Evolutionary conservation across 176 grass and related monocot species (phyloP).

Genomic region (Avena sativa): DNA sequence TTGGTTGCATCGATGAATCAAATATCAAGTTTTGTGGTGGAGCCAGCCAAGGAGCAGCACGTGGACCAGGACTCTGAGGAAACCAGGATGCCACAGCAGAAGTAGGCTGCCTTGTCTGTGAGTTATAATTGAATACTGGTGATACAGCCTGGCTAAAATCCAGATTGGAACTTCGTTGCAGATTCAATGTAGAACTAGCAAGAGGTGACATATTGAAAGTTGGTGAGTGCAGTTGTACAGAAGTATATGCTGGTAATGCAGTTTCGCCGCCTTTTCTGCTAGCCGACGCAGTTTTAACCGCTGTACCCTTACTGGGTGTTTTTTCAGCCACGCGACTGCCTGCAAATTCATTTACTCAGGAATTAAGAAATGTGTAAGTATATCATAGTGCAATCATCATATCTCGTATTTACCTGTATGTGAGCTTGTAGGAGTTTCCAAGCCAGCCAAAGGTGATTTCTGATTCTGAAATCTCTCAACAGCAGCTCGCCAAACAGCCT

Average conservation of each 20-base stretch:
- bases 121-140: conserved; percentile 71
- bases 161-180: conserved; percentile 72
- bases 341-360: conserved; percentile 38
- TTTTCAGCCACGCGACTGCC: conserved; percentile 47
- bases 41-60: conserved; percentile 66
- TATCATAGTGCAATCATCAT: conserved; percentile 3
- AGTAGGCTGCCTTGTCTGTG: conserved; percentile 63
- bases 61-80: conserved; percentile 56
- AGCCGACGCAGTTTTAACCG: conserved; percentile 52
- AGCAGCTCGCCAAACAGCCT: conserved; percentile 67
- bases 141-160: conserved; percentile 81
- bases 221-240: conserved; percentile 57
- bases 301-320: conserved; percentile 42
- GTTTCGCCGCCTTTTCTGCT: conserved; percentile 63
- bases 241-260: conserved; percentile 43
- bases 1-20: conserved; percentile 62
- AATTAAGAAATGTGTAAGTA: background rate
- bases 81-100: conserved; percentile 64
- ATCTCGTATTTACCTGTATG: conserved; percentile 56
- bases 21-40: conserved; percentile 76
- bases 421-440: conserved; percentile 67
- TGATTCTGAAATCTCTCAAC: conserved; percentile 78
- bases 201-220: conserved; percentile 48
- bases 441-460: conserved; percentile 58
- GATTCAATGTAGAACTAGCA: conserved; percentile 55